Evolutionary conservation across 257 asterid genomes (phyloP), one percentile per base, ranked within the genome.

Genomic region (Thymus quinquecostatus): DNA sequence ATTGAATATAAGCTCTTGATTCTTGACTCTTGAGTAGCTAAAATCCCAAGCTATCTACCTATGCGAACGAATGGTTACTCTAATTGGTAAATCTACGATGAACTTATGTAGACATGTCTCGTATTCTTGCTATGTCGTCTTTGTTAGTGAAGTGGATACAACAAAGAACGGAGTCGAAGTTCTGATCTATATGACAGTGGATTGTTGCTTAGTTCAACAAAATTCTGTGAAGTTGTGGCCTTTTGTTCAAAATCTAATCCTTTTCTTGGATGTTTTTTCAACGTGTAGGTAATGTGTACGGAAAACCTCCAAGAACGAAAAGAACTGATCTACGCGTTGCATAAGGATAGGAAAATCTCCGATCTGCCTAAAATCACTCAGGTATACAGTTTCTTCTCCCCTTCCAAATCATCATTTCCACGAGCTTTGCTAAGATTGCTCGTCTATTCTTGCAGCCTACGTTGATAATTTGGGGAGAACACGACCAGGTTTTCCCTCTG

Each of bases 381-480:
- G 87, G 96, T 89, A 7, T 2, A 55, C 68, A 33, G 0, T 30
- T 57, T 43, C 64, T 29, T 12, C 21, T 65, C 44, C 9, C 63
- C 34, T 12, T 34, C 10, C 6, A 5, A 34, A 36, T 30, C 14
- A 34, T 63, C 54, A 49, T 41, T 61, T 65, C 13, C 56, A 1
- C 68, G 12, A 21, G 48, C 0, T 43, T 14, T 79, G 68, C 69
- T 75, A 75, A 66, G 51, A n/a, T 10, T 53, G 5, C 50, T 21
- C 21, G 38, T 65, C 71, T 50, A 60, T 38, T 60, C 13, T 29
- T 78, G 82, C 63, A 91, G 97, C 87, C 95, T 3, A 86, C 97
- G 1, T 66, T 84, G 78, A 89, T 91, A 34, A 74, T 89, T 44
- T 91, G 97, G 97, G 97, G 95, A 49, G 96, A 87, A 60, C 70